phyloP scores from a whole-genome alignment of 148 eudicot species.

The Selenicereus undatus region DNA sequence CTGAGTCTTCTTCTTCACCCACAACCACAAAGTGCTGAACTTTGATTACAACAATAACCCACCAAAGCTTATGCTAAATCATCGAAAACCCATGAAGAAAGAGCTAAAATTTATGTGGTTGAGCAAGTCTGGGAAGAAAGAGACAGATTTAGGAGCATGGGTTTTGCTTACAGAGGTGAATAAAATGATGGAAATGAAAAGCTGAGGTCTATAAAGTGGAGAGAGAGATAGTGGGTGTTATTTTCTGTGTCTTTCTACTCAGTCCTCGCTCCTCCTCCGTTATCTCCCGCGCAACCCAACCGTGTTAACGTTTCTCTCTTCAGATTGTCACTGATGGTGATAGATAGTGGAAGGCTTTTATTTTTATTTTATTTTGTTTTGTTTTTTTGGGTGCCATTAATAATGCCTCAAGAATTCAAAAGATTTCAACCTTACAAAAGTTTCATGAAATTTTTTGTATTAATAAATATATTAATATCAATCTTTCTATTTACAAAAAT shows the following conservation, averaged over 20 bases:
- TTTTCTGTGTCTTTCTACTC: neutral
- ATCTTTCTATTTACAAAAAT: no score
- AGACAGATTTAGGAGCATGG: neutral
- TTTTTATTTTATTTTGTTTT: no score
- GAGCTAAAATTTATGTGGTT: neutral
- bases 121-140: neutral
- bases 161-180: conserved; percentile 34
- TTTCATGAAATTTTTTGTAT: no score
- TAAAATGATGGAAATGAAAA: conserved; percentile 19
- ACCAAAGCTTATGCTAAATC: neutral
- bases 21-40: neutral
- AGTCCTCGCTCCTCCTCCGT: neutral
- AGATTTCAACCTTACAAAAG: no score
- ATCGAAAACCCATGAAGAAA: conserved; percentile 4
- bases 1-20: conserved; percentile 17
- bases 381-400: no score
- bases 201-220: neutral
- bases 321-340: no score
- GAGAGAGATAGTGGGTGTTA: no score
- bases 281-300: conserved; percentile 32
- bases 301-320: conserved; percentile 11
- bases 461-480: no score
- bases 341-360: no score
- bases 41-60: conserved; percentile 4
- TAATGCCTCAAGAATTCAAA: no score